phyloP scores from a whole-genome alignment of 805 yeast genomes.

The Cyberlindnera saturnus region DNA sequence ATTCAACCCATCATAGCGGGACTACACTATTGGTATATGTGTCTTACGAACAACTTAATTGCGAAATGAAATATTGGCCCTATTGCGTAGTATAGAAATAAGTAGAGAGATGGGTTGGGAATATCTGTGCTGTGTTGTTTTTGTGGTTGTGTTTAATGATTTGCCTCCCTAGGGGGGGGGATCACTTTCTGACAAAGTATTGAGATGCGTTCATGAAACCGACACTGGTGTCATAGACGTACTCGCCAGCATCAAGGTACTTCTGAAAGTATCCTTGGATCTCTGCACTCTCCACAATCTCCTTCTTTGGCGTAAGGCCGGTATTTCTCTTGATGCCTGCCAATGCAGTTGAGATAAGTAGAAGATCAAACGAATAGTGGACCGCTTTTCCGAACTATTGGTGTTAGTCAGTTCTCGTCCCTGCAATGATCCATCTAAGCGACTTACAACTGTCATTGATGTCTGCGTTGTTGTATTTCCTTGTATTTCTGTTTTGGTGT shows the following conservation, averaged over 20 bases:
- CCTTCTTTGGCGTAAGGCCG: slow-evolving; percentile 57
- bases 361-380: slow-evolving; percentile 55
- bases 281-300: slow-evolving; percentile 33
- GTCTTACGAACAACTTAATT: background rate
- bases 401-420: background rate
- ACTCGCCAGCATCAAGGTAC: slow-evolving; percentile 84
- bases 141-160: background rate
- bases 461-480: too few species aligned
- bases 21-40: background rate
- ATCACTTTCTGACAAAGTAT: slow-evolving; percentile 58
- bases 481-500: too few species aligned
- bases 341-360: slow-evolving; percentile 56
- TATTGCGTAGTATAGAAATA: background rate
- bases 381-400: slow-evolving; percentile 43
- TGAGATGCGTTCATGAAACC: slow-evolving; percentile 65
- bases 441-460: too few species aligned
- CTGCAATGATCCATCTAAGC: background rate
- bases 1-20: slow-evolving; percentile 19
- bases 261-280: slow-evolving; percentile 47
- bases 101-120: background rate
- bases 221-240: slow-evolving; percentile 64
- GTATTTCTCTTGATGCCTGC: slow-evolving; percentile 72
- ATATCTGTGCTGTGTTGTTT: background rate
- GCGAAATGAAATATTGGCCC: background rate
- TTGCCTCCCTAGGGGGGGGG: background rate